A percentile compares a stretch with the other conserved stretches of the same genome.
Conservation (phyloP, 129 eudicot species). For the Flaveria robusta region DNA sequence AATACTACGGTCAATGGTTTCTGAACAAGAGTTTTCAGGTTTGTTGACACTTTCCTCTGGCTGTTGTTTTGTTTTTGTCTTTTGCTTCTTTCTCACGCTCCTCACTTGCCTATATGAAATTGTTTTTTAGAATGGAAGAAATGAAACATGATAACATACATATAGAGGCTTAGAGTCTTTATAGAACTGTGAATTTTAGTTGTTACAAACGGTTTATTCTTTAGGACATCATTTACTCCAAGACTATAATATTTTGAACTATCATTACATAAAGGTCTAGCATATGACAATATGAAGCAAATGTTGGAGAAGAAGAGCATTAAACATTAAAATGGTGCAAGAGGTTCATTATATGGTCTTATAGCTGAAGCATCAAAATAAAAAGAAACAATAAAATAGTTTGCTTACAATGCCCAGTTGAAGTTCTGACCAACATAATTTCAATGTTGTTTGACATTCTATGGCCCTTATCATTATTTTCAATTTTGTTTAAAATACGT, state of each 20-base stretch:
- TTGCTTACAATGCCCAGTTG: too few relatives aligned
- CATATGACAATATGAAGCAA: neutral
- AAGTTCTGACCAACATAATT: too few relatives aligned
- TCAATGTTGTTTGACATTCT: too few relatives aligned
- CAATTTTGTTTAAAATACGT: too few relatives aligned
- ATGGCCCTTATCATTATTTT: too few relatives aligned
- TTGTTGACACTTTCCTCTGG: conserved; percentile 27
- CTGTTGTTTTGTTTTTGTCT: conserved; percentile 22
- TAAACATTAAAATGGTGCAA: neutral
- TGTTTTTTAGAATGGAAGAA: neutral
- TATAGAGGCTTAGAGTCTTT: neutral
- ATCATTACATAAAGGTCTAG: neutral
- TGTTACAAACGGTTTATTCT: neutral
- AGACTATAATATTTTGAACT: neutral
- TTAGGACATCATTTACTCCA: neutral
- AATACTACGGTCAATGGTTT: neutral
- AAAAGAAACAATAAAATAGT: too few relatives aligned
- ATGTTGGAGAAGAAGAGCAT: neutral
- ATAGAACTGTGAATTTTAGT: neutral
- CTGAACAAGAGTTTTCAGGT: conserved; percentile 13
- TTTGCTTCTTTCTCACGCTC: conserved; percentile 19
- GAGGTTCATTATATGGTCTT: too few relatives aligned
- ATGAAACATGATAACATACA: neutral
- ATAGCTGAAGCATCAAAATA: too few relatives aligned
- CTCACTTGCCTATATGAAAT: conserved; percentile 20